A percentile compares a stretch with the other conserved stretches of the same genome.
phyloP scores from a whole-genome alignment of 1,284 basidiomycete species.

The Pseudomicrostroma phylloplanum region DNA sequence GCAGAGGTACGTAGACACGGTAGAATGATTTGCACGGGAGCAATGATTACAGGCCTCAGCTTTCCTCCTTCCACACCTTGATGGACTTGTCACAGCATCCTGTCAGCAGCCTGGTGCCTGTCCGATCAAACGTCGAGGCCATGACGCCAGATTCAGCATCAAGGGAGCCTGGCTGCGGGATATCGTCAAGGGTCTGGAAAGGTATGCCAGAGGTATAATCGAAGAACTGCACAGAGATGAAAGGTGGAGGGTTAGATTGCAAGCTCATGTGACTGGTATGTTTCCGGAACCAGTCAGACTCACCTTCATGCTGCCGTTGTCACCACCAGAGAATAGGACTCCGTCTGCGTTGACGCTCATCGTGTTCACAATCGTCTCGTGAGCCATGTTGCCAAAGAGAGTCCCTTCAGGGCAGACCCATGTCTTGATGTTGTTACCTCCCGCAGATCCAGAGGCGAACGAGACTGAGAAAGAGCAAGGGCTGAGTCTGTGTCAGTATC shows the following conservation, averaged over 20 bases:
- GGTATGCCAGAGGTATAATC: constrained; percentile 90
- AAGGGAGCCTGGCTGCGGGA: constrained; percentile 91
- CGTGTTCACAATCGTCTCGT: constrained; percentile 96
- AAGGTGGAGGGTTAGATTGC: constrained; percentile 2
- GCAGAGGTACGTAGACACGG: too few species aligned
- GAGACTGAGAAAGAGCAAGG: constrained; percentile 54
- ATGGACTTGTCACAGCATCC: constrained; percentile 83
- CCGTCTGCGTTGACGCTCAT: constrained; percentile 88
- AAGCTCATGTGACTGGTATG: not conserved
- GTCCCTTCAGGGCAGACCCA: constrained; percentile 96
- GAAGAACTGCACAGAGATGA: constrained; percentile 22
- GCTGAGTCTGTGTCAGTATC: not conserved
- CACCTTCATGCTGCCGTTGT: constrained; percentile 32
- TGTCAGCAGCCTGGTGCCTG: constrained; percentile 83
- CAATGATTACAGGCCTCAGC: not conserved
- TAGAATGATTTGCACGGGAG: too few species aligned
- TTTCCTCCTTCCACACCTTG: constrained; percentile 8
- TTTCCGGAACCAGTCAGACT: not conserved
- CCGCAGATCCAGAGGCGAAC: constrained; percentile 88
- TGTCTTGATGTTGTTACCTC: constrained; percentile 98
- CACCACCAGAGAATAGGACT: constrained; percentile 81
- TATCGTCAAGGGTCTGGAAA: constrained; percentile 88
- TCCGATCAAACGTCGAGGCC: constrained; percentile 92
- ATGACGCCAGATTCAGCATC: constrained; percentile 86
- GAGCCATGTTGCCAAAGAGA: constrained; percentile 91